A percentile compares a stretch with the other conserved stretches of the same genome.
These are phyloP conservation scores for Colletotrichum limetticola DNA, from an alignment of 2,329 filamentous ascomycete genomes.

Conservation along the genomic window DNA sequence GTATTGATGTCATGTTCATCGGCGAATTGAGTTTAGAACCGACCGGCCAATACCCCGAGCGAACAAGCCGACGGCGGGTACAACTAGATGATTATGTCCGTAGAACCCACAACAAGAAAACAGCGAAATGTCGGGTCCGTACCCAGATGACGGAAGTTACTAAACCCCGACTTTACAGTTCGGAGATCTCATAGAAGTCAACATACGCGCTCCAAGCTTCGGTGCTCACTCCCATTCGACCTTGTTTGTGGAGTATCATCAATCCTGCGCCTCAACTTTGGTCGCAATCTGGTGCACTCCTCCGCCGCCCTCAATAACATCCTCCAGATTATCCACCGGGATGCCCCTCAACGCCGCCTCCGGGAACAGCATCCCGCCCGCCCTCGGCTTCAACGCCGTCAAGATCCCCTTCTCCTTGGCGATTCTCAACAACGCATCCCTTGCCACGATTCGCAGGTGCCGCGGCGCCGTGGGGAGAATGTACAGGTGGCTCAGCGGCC, in stretches of 20 bases:
- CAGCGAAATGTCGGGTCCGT: too few relatives aligned
- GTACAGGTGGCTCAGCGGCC: slow-evolving; percentile 49
- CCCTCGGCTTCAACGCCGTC: slow-evolving; percentile 43
- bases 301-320: not conserved
- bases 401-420: slow-evolving; percentile 50
- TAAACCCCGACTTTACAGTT: too few relatives aligned
- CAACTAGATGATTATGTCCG: too few relatives aligned
- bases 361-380: not conserved
- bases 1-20: not conserved
- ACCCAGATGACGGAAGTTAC: too few relatives aligned
- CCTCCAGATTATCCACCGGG: slow-evolving; percentile 3
- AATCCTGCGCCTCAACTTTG: not conserved
- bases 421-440: slow-evolving; percentile 43
- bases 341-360: slow-evolving; percentile 13
- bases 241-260: not conserved
- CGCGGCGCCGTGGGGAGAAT: slow-evolving; percentile 41
- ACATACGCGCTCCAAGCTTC: too few relatives aligned
- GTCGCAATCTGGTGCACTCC: not conserved
- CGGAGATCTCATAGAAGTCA: too few relatives aligned
- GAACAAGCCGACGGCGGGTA: not conserved
- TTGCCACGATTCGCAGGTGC: slow-evolving; percentile 43
- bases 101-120: not conserved
- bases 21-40: not conserved
- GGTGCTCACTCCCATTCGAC: too few relatives aligned
- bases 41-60: not conserved